These are phyloP conservation scores for Porogramme epimiltina DNA, from an alignment of 1,284 basidiomycete genomes.

Conservation along the genomic window DNA sequence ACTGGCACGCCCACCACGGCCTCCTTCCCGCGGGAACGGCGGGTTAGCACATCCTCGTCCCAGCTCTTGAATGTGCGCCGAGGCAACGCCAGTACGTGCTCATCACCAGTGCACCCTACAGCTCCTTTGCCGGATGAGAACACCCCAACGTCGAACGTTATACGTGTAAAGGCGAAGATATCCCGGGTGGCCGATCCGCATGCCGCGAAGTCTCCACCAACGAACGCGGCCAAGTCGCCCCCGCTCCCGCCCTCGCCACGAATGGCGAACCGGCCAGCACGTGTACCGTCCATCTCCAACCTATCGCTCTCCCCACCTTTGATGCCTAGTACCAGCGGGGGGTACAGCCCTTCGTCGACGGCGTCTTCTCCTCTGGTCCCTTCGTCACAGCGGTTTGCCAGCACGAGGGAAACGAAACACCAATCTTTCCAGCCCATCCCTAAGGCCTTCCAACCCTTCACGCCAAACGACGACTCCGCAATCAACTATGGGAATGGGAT, in stretches of 20 bases:
- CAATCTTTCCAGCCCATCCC: constrained; percentile 24
- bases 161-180: constrained; percentile 34
- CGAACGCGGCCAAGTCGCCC: constrained; percentile 16
- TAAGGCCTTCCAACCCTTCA: constrained; percentile 21
- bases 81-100: constrained; percentile 8
- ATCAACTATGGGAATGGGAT: constrained; percentile 25
- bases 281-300: constrained; percentile 30
- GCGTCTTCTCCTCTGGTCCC: constrained; percentile 19
- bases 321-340: constrained; percentile 15
- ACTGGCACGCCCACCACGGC: constrained; percentile 16
- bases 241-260: constrained; percentile 25
- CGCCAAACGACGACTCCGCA: constrained; percentile 34
- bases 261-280: constrained; percentile 23
- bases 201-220: constrained; percentile 19
- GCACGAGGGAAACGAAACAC: constrained; percentile 25
- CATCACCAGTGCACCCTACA: constrained; percentile 20
- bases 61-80: constrained; percentile 22
- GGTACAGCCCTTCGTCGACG: constrained; percentile 22
- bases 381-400: constrained; percentile 20
- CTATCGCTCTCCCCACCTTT: constrained; percentile 29
- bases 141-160: constrained; percentile 16
- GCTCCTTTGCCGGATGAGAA: constrained; percentile 25
- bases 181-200: constrained; percentile 23
- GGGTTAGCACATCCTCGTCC: constrained; percentile 32
- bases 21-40: constrained; percentile 18